Conservation (phyloP, 495 filamentous ascomycete genomes). For the Achaetomiella virescens region DNA sequence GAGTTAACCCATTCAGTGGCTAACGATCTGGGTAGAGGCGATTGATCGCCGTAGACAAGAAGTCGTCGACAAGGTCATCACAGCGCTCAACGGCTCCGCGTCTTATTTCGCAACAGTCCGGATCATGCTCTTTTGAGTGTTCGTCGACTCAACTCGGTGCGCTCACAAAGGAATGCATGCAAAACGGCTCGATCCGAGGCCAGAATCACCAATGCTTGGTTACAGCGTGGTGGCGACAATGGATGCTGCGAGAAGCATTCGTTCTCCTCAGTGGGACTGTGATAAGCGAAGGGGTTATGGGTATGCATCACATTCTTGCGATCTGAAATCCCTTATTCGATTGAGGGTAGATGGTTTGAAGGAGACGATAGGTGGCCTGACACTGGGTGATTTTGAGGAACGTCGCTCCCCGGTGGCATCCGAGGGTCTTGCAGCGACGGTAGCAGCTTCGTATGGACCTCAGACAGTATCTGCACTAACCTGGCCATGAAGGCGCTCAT, state of each 20-base stretch:
- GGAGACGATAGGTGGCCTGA: background rate
- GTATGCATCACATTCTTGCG: background rate
- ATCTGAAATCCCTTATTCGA: background rate
- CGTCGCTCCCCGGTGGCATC: background rate
- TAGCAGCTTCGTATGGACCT: too few species aligned
- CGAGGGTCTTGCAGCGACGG: background rate
- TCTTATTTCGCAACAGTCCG: background rate
- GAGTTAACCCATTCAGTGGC: background rate
- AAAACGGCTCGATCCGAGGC: background rate
- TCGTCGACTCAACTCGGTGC: constrained; percentile 9
- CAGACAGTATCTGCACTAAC: background rate
- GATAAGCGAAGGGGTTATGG: background rate
- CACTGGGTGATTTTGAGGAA: background rate
- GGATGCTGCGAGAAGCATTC: background rate
- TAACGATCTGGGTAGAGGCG: background rate
- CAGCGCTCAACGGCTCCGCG: background rate
- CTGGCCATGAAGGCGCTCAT: background rate
- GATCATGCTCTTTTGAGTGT: constrained; percentile 14
- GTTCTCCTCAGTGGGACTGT: background rate
- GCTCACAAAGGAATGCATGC: constrained; percentile 8
- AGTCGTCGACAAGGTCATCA: background rate
- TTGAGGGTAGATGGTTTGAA: background rate
- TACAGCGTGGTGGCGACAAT: background rate
- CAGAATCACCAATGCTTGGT: background rate
- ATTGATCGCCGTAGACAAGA: constrained; percentile 4